Conservation (phyloP, 225 moss, liverwort and hornwort genomes). For the Bryoerythrophyllum caledonicum region DNA sequence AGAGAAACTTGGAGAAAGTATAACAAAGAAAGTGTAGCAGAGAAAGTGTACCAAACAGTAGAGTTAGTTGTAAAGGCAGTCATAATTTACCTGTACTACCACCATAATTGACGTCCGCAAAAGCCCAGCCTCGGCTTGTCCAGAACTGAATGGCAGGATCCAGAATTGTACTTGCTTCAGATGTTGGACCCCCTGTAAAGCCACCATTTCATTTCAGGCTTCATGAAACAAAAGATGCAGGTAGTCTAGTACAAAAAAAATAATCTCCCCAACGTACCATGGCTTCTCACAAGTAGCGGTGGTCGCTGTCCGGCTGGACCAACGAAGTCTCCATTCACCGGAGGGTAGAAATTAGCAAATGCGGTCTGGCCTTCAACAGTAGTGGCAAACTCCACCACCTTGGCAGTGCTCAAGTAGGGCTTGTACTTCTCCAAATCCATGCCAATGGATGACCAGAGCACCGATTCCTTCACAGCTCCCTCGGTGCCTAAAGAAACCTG, state of each 20-base stretch:
- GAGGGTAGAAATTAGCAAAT: constrained; percentile 84
- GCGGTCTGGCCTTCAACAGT: constrained; percentile 74
- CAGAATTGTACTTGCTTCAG: constrained; percentile 66
- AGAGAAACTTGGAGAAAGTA: constrained; percentile 2
- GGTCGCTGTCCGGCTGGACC: constrained; percentile 69
- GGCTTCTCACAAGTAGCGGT: constrained; percentile 83
- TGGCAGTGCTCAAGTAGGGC: constrained; percentile 75
- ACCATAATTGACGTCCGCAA: constrained; percentile 93
- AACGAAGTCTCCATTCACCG: constrained; percentile 65
- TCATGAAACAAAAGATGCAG: neutral
- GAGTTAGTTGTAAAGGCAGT: neutral
- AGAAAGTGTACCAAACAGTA: neutral
- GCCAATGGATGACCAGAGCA: constrained; percentile 76
- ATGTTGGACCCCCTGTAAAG: constrained; percentile 75
- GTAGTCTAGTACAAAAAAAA: neutral
- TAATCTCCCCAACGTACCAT: constrained; percentile 52
- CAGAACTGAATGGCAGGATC: constrained; percentile 79
- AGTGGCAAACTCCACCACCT: constrained; percentile 81
- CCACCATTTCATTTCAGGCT: constrained; percentile 5
- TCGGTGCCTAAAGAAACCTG: constrained; percentile 66
- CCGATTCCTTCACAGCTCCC: constrained; percentile 41
- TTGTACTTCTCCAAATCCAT: constrained; percentile 64
- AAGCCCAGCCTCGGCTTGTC: constrained; percentile 96
- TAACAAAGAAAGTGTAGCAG: neutral
- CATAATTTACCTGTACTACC: constrained; percentile 77